These are phyloP conservation scores for Melastoma malabathricum DNA, from an alignment of 345 rosid genomes.

Conservation along the genomic window DNA sequence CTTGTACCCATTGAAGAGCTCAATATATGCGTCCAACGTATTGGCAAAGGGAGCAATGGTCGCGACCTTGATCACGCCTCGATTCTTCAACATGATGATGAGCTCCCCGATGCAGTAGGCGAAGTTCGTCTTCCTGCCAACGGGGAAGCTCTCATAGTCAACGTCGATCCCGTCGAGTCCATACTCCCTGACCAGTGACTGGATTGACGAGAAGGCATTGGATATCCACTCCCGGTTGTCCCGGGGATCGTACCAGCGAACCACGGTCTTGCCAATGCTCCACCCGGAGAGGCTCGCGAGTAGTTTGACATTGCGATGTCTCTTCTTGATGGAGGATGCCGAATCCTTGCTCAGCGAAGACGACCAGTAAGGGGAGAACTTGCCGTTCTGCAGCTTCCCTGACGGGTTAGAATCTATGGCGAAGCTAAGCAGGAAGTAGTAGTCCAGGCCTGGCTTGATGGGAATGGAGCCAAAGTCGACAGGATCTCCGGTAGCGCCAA, in stretches of 20 bases:
- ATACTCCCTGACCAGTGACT: slow-evolving; percentile 16
- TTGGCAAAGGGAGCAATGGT: slow-evolving; percentile 32
- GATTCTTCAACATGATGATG: slow-evolving; percentile 27
- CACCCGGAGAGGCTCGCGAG: slow-evolving; percentile 43
- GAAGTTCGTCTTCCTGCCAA: slow-evolving; percentile 10
- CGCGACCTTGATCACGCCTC: slow-evolving; percentile 17
- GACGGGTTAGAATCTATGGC: no score
- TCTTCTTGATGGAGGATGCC: slow-evolving; percentile 16
- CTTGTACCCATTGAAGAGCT: slow-evolving; percentile 17
- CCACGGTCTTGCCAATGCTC: slow-evolving; percentile 11
- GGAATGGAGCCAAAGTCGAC: no score
- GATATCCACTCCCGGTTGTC: slow-evolving; percentile 24
- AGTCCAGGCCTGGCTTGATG: no score
- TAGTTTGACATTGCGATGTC: slow-evolving; percentile 27
- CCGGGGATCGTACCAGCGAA: slow-evolving; percentile 29
- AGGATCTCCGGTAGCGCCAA: no score
- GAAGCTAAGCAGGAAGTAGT: no score
- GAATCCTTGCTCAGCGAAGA: slow-evolving; percentile 6
- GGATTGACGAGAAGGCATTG: slow-evolving; percentile 29
- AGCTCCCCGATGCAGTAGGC: slow-evolving; percentile 40
- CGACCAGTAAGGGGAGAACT: no score
- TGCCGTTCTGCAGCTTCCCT: no score
- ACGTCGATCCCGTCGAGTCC: slow-evolving; percentile 42
- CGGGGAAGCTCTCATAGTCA: slow-evolving; percentile 35
- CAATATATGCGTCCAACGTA: slow-evolving; percentile 18